Conservation (phyloP, 2,329 filamentous ascomycete species). For the Sporothrix pseudoabietina region DNA sequence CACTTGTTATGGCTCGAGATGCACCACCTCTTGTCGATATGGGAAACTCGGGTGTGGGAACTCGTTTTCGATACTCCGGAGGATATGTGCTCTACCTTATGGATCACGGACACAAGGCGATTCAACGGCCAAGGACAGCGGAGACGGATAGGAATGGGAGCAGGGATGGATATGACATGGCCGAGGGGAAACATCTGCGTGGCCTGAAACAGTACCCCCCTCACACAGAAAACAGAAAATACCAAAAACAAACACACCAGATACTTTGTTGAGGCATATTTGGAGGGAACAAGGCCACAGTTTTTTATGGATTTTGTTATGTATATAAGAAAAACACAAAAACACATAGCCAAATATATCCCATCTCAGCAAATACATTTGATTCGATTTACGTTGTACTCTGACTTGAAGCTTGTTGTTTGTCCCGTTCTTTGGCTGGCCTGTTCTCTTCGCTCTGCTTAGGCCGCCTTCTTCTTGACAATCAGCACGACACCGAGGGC, state of each 20-base stretch:
- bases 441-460: not conserved
- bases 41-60: not conserved
- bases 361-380: not conserved
- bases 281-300: not conserved
- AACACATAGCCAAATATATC: not conserved
- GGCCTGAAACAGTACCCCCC: not conserved
- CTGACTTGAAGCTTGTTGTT: not conserved
- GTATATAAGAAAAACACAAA: slow-evolving; percentile 8
- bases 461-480: slow-evolving; percentile 8
- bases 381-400: not conserved
- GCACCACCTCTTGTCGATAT: not conserved
- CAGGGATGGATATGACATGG: not conserved
- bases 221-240: not conserved
- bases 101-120: not conserved
- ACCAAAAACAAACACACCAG: not conserved
- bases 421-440: not conserved
- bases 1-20: not conserved
- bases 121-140: not conserved
- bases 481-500: slow-evolving; percentile 25
- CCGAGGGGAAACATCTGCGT: not conserved
- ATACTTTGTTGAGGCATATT: not conserved
- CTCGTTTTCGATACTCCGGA: not conserved
- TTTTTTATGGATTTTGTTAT: slow-evolving; percentile 19
- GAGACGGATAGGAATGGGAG: not conserved
- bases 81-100: not conserved